These are phyloP conservation scores for Linnemannia elongata DNA, from an alignment of 192 early-diverging fungal genomes.

Conservation along the genomic window DNA sequence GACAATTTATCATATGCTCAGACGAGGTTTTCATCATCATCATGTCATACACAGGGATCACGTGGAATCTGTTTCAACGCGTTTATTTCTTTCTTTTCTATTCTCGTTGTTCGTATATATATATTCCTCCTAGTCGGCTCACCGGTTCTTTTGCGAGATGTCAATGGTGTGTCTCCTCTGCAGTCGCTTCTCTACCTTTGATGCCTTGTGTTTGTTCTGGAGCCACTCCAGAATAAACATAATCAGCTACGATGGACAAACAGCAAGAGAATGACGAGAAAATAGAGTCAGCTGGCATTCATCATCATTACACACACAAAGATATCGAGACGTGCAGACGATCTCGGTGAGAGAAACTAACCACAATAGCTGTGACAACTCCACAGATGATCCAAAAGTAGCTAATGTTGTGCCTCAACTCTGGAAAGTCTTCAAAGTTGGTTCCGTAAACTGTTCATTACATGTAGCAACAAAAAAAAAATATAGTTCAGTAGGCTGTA, in stretches of 20 bases:
- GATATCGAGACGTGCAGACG: neutral
- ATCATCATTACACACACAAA: neutral
- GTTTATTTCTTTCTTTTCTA: neutral
- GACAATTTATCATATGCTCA: neutral
- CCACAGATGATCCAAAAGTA: slow-evolving; percentile 59
- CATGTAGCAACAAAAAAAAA: neutral
- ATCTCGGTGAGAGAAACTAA: neutral
- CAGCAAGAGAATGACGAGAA: neutral
- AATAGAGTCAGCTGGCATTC: neutral
- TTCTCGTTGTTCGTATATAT: neutral
- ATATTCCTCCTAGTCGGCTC: neutral
- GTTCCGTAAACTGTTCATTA: slow-evolving; percentile 58
- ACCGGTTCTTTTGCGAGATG: slow-evolving; percentile 1
- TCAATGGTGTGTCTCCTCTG: slow-evolving; percentile 15
- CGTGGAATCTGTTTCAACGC: neutral
- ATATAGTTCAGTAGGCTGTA: neutral
- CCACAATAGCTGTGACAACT: slow-evolving; percentile 37
- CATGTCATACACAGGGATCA: neutral
- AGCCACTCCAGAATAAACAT: slow-evolving; percentile 34
- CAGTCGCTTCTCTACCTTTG: slow-evolving; percentile 26
- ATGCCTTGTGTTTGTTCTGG: slow-evolving; percentile 12
- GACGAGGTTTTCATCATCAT: neutral
- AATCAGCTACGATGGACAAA: neutral
- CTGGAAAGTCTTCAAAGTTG: slow-evolving; percentile 64
- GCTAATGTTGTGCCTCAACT: slow-evolving; percentile 31